Conservation (phyloP, 2,329 filamentous ascomycete genomes). For the Monosporascus ibericus region DNA sequence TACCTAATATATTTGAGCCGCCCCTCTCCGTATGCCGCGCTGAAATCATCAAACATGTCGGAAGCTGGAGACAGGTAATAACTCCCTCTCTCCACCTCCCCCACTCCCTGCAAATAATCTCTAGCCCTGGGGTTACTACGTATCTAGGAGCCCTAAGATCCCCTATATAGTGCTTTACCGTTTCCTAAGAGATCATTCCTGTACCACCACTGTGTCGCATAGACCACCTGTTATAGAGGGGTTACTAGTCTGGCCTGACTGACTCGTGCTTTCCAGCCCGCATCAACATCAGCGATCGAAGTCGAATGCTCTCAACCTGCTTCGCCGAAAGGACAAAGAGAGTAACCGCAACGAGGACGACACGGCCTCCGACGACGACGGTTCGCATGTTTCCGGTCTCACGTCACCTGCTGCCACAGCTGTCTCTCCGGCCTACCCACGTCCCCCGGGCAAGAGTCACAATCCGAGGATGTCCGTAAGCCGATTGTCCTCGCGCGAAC, state of each 20-base stretch:
- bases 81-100: slow-evolving; percentile 4
- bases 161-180: too few relatives aligned
- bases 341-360: slow-evolving; percentile 42
- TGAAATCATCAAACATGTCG: slow-evolving; percentile 28
- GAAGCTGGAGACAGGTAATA: slow-evolving; percentile 31
- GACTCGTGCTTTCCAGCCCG: slow-evolving; percentile 16
- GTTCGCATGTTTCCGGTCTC: slow-evolving; percentile 31
- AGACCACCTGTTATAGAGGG: too few relatives aligned
- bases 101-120: too few relatives aligned
- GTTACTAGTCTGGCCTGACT: slow-evolving; percentile 1
- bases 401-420: slow-evolving; percentile 26
- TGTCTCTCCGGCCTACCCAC: slow-evolving; percentile 26
- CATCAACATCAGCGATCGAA: slow-evolving; percentile 47
- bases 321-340: slow-evolving; percentile 43
- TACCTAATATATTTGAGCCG: background rate
- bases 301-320: slow-evolving; percentile 46
- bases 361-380: slow-evolving; percentile 43
- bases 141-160: too few relatives aligned
- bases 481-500: slow-evolving; percentile 31
- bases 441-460: slow-evolving; percentile 34
- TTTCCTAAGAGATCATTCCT: too few relatives aligned
- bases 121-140: too few relatives aligned
- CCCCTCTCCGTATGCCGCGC: slow-evolving; percentile 1
- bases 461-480: slow-evolving; percentile 42
- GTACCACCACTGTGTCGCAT: too few relatives aligned